Evolutionary conservation across 768 basidiomycete species (phyloP), one percentile per base, ranked within the genome.

Genomic region (Trametes cingulata): DNA sequence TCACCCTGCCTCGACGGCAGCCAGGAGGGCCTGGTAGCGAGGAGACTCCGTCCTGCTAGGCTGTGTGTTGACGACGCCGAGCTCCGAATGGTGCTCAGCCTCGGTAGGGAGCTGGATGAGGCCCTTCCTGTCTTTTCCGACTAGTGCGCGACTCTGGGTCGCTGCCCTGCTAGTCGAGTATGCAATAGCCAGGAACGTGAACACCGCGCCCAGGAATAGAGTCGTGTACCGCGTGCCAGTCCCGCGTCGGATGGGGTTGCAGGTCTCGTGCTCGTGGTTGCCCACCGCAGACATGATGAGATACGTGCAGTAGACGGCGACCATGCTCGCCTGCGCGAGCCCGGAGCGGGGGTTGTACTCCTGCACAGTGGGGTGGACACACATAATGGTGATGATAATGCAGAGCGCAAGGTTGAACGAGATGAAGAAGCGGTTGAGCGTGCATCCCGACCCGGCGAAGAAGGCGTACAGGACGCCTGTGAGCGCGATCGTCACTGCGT

Each of bases 101-200:
- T 78, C 79, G 10, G 78, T 72, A 2, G 85, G 74, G 10, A 95
- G 76, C 37, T 85, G 80, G 37, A 98, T 82, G 13, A 82, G 77
- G 61, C 76, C 80, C 58, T 79, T 82, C 75, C 84, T 89, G 29
- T 80, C 80, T 59, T 79, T 86, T 2, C 95, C 95, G 0, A 90
- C 88, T 22, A 99, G 76, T 7, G 94, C 96, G 59, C 91, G 86
- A 68, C 91, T 93, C 74, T 96, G 94, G 0, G 97, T 99, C 10
- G 97, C 97, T 6, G 97, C 97, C 51, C 96, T 82, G 24, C 88
- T 91, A 0, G 97, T 98, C 27, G 95, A 98, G 71, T 98, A 99
- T 7, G 97, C 96, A 66, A 99, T 97, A 5, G 97, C 95, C 46
- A 98, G 75, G 85, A 99, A 99, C 0, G 97, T 99, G 75, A 99